Conservation (phyloP, 257 asterid species). For the Cinchona pubescens region DNA sequence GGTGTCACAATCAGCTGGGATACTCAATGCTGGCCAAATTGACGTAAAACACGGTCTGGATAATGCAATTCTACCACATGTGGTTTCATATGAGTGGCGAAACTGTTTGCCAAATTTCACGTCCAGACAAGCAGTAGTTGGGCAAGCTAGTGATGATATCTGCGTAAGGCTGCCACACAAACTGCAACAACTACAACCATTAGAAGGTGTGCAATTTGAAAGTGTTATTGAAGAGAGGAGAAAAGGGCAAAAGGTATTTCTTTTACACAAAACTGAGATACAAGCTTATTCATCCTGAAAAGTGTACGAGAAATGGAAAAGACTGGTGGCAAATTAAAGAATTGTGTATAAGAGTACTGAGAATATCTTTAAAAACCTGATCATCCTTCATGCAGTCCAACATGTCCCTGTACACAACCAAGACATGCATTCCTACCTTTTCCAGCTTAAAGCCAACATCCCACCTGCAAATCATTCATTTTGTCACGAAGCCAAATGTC, state of each 20-base stretch:
- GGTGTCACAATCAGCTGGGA: conserved; percentile 63
- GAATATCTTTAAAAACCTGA: conserved; percentile 22
- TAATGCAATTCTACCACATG: conserved; percentile 77
- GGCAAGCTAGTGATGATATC: conserved; percentile 59
- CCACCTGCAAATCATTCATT: conserved; percentile 48
- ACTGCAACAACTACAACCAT: conserved; percentile 19
- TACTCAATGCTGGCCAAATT: conserved; percentile 59
- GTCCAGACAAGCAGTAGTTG: conserved; percentile 61
- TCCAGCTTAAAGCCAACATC: conserved; percentile 83
- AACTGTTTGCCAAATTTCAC: conserved; percentile 60
- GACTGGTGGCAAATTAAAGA: neutral
- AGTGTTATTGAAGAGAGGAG: neutral
- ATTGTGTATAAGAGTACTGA: neutral
- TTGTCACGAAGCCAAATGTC: neutral
- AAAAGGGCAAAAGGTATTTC: neutral
- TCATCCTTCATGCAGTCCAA: conserved; percentile 35
- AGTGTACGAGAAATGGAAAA: neutral
- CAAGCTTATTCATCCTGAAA: neutral
- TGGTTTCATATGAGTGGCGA: conserved; percentile 73
- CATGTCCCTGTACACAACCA: conserved; percentile 32
- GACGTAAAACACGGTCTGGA: conserved; percentile 73
- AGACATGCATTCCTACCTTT: conserved; percentile 54
- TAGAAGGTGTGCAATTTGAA: neutral
- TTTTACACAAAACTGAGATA: neutral
- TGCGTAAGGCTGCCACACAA: conserved; percentile 80